Conservation (phyloP, 2,329 filamentous ascomycete genomes). For the Sarocladium strictum region DNA sequence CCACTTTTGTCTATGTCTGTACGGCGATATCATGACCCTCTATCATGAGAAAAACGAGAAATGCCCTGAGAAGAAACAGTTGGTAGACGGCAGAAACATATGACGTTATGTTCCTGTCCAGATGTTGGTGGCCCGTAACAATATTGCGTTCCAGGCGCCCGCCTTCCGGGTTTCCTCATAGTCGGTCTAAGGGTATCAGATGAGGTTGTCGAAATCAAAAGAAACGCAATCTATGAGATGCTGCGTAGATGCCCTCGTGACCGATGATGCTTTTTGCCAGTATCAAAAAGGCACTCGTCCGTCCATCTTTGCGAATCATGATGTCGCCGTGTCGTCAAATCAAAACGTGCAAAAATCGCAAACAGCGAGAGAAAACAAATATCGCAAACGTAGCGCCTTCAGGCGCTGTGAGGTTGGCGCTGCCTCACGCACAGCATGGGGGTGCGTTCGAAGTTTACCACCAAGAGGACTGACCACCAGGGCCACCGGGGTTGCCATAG, state of each 20-base stretch:
- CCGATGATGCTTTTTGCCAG: conserved; percentile 29
- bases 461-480: conserved; percentile 62
- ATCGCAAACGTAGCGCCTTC: conserved; percentile 11
- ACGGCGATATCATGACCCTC: conserved; percentile 39
- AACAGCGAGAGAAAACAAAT: conserved; percentile 14
- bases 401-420: not conserved
- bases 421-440: conserved; percentile 11
- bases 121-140: conserved; percentile 14
- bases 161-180: conserved; percentile 25
- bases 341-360: conserved; percentile 18
- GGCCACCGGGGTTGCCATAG: conserved; percentile 64
- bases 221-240: conserved; percentile 39
- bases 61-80: conserved; percentile 29
- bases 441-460: conserved; percentile 41
- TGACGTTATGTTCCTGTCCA: conserved; percentile 29
- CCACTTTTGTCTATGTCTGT: conserved; percentile 59
- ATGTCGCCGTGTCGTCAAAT: conserved; percentile 34
- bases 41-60: conserved; percentile 35
- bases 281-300: conserved; percentile 26
- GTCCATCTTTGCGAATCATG: conserved; percentile 30
- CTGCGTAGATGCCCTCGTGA: conserved; percentile 34
- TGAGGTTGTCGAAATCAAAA: conserved; percentile 36
- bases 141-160: conserved; percentile 24
- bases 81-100: conserved; percentile 32
- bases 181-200: conserved; percentile 41